Base-by-base conservation (phyloP, 1,284 basidiomycete genomes). In the Malassezia obtusa region DNA sequence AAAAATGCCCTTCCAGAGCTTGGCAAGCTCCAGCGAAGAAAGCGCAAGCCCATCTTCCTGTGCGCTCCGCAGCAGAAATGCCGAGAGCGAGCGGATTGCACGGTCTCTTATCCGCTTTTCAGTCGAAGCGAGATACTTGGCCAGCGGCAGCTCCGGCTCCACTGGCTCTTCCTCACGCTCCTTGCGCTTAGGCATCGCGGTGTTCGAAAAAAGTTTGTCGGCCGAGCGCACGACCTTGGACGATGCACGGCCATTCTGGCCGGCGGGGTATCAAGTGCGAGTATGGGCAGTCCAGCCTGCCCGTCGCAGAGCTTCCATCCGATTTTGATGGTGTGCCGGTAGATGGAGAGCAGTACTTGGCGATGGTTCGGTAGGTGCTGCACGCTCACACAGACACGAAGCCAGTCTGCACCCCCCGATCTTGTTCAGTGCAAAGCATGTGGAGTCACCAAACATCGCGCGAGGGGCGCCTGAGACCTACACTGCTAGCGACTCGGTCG, bases 1-100 rank as follows among this genome's bases (percentile, higher is more conserved):
- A 76, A 94, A 98, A 47, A 98, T 81, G 0, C 91, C 92, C 75
- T 96, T 95, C 92, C 92, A 96, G 32, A 96, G 76, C 75, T 90
- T 94, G 56, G 82, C 80, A 82, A 95, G 85, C 72, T 96, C 92
- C 24, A 77, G 51, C 50, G 83, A 80, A 17, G 82, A 76, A 37
- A 90, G 19, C 14, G 35, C 22, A 63, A 64, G 46, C 53, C 25
- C 65, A 50, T n/a, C 66, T 52, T 49, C 66, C 62, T 35, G 58
- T 53, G 14, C 59, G 33, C 26, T 65, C 53, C 1, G 38, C 31
- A 46, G 38, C 26, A 73, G 49, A 72, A 91, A 92, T 1, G 78
- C 74, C 0, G 83, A 78, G 2, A 95, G 80, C 50, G 81, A 82
- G 68, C 84, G 83, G 49, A 92, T 81, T 0, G 90, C 90, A 67